Evolutionary conservation across 495 filamentous ascomycete genomes (phyloP), one percentile per base, ranked within the genome.

Genomic region (Neurospora sp.): DNA sequence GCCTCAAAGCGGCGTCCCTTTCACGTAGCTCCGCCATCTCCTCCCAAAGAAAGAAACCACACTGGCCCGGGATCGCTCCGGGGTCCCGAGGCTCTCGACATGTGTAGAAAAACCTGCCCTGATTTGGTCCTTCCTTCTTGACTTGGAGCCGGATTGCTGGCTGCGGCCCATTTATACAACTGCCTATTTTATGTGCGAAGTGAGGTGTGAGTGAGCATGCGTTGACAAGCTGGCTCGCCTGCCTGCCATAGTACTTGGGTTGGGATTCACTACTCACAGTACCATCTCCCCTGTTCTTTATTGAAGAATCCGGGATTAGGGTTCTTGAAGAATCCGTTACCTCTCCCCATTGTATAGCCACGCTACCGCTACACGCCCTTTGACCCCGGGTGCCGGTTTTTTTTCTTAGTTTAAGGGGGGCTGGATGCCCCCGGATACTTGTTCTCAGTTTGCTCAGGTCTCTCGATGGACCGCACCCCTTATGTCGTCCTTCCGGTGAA

Each of bases 11-110:
- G 9, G 83, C 81, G 14, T 78, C 76, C 75, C 85, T 83, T 76
- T 92, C 90, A 18, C 89, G 85, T 27, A 27, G 27, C 23, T 73
- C 73, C 41, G 91, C 92, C n/a, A 89, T 86, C 38, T 89, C 87
- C 38, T 85, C 84, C 88, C 89, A 94, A 3, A 93, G 81, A 78
- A 93, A 94, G 84, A 94, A 94, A 18, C 84, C 82, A 80, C 92
- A 94, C 44, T 83, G 82, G 31, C 76, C 76, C 12, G 54, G 54
- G 6, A 62, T 35, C 12, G 54, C 54, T 16, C 54, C 54, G 27
- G 4, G 23, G 6, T 62, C 54, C 54, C 12, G 5, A 2, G 54
- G 23, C 1, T 81, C 76, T 39, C 84, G 82, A 78, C 92, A 94
- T 8, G 84, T 89, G 77, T 91, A 93, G 79, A 94, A 93, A 78